Conservation (phyloP, 495 filamentous ascomycete genomes). For the Tuber brumale region DNA sequence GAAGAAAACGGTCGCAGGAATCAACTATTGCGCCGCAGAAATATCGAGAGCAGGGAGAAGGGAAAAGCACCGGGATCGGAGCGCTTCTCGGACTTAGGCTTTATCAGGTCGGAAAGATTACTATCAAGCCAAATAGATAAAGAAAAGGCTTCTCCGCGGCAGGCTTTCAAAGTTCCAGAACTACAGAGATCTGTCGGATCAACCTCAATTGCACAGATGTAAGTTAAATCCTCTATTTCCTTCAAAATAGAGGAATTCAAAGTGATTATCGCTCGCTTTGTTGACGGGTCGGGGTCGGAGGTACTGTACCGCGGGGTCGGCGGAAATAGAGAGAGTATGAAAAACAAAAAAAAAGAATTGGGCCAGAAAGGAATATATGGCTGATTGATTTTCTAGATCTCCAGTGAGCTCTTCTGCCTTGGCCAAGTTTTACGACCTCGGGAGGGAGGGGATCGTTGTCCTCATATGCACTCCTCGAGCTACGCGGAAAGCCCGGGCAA, state of each 20-base stretch:
- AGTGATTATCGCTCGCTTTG: not conserved
- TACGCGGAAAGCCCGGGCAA: not conserved
- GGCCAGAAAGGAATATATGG: not conserved
- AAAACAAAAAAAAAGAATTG: not conserved
- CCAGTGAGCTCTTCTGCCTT: not conserved
- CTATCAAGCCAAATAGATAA: not conserved
- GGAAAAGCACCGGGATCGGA: not conserved
- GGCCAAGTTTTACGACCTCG: not conserved
- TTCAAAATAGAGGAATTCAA: conserved; percentile 7
- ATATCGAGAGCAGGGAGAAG: not conserved
- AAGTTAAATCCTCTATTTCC: conserved; percentile 18
- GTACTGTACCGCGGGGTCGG: not conserved
- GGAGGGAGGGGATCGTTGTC: not conserved
- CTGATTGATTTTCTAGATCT: not conserved
- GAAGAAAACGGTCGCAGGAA: not conserved
- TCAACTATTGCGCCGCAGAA: conserved; percentile 12
- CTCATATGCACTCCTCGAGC: not conserved
- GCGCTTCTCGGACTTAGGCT: not conserved
- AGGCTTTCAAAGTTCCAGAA: conserved; percentile 11
- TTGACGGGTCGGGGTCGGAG: not conserved
- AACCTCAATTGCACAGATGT: conserved; percentile 10
- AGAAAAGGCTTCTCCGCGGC: not conserved
- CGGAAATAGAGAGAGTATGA: not conserved
- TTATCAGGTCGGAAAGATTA: not conserved
- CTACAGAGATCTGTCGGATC: conserved; percentile 8